Conservation (phyloP, 768 basidiomycete species). For the Coprinopsis strossmayeri region DNA sequence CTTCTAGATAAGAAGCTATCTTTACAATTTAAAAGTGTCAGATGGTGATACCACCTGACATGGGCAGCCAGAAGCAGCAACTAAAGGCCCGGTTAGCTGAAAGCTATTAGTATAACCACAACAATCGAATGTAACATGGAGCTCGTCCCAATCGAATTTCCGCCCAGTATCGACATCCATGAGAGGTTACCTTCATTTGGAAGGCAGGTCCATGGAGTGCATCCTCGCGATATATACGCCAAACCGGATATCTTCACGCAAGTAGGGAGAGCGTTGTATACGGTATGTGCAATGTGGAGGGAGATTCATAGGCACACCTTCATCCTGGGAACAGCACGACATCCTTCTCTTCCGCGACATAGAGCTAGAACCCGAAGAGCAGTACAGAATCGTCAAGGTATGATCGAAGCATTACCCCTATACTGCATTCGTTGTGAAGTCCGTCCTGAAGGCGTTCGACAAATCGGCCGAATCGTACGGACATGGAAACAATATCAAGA, state of each 20-base stretch:
- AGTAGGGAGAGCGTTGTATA: slow-evolving; percentile 69
- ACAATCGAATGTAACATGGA: neutral
- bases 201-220: slow-evolving; percentile 64
- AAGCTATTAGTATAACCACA: too few species aligned
- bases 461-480: slow-evolving; percentile 58
- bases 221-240: slow-evolving; percentile 51
- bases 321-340: slow-evolving; percentile 42
- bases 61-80: too few species aligned
- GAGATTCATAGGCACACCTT: neutral
- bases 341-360: slow-evolving; percentile 70
- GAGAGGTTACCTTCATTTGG: slow-evolving; percentile 65
- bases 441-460: slow-evolving; percentile 62
- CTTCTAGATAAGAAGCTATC: too few species aligned
- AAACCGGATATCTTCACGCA: slow-evolving; percentile 55
- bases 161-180: slow-evolving; percentile 61
- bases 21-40: too few species aligned
- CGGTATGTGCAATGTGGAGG: slow-evolving; percentile 35
- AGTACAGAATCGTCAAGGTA: slow-evolving; percentile 82
- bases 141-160: slow-evolving; percentile 53
- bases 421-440: slow-evolving; percentile 4
- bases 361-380: slow-evolving; percentile 69
- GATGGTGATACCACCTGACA: too few species aligned
- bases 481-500: slow-evolving; percentile 80
- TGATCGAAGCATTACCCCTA: slow-evolving; percentile 11
- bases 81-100: too few species aligned